These are phyloP conservation scores for Mortierella claussenii DNA, from an alignment of 192 early-diverging fungal genomes.

Conservation along the genomic window DNA sequence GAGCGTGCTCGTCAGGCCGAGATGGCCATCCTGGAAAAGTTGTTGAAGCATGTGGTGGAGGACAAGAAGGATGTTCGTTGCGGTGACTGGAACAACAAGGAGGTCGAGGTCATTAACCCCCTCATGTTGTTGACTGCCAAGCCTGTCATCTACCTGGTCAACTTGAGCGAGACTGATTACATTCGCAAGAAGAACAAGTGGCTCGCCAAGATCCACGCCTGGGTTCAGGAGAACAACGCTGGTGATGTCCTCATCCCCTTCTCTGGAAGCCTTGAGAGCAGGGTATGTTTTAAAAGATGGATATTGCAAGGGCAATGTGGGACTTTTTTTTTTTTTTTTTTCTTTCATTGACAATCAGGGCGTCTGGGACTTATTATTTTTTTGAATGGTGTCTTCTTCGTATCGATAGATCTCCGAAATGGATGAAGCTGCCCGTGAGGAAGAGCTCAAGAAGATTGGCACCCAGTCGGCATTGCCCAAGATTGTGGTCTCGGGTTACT, in stretches of 20 bases:
- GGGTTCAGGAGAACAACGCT: constrained; percentile 92
- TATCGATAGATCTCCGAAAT: constrained; percentile 51
- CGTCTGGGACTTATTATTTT: neutral
- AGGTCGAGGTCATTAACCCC: constrained; percentile 88
- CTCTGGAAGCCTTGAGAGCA: constrained; percentile 85
- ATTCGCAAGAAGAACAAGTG: constrained; percentile 96
- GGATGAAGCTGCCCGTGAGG: constrained; percentile 65
- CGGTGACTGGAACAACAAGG: constrained; percentile 91
- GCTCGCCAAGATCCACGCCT: constrained; percentile 89
- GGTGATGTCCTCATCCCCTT: constrained; percentile 93
- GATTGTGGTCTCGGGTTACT: constrained; percentile 94
- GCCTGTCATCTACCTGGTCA: constrained; percentile 94
- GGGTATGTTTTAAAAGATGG: constrained; percentile 59
- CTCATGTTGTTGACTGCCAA: constrained; percentile 93
- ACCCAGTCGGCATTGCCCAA: constrained; percentile 83
- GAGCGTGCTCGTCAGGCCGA: constrained; percentile 96
- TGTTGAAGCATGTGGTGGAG: constrained; percentile 80
- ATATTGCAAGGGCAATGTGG: too few species aligned
- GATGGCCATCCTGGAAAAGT: constrained; percentile 69
- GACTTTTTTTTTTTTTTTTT: neutral
- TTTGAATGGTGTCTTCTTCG: neutral
- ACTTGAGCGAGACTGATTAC: constrained; percentile 91
- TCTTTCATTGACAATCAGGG: neutral
- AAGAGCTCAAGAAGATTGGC: constrained; percentile 72
- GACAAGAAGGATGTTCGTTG: constrained; percentile 89